These are phyloP conservation scores for Amanita rimosa DNA, from an alignment of 768 basidiomycete genomes.

Conservation along the genomic window DNA sequence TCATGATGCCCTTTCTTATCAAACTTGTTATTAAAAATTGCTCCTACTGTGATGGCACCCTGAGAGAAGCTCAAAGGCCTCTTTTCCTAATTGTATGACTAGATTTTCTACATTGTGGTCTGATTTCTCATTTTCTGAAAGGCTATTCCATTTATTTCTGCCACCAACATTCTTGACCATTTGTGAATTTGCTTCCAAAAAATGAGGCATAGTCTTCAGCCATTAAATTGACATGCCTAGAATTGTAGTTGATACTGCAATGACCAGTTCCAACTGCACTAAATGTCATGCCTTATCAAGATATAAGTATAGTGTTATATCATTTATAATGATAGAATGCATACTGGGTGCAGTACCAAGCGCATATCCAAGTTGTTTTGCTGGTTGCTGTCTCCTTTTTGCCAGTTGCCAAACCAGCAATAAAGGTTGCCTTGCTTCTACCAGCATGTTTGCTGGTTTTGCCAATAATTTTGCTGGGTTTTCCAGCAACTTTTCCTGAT, in stretches of 20 bases:
- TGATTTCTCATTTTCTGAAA: slow-evolving; percentile 13
- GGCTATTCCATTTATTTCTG: slow-evolving; percentile 12
- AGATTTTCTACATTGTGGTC: slow-evolving; percentile 10
- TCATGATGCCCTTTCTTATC: slow-evolving; percentile 22
- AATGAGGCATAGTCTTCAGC: slow-evolving; percentile 5
- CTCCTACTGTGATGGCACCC: slow-evolving; percentile 7
- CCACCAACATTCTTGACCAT: slow-evolving; percentile 17
- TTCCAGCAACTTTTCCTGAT: too few relatives aligned
- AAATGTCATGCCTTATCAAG: slow-evolving; percentile 3
- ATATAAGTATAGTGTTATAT: too few relatives aligned
- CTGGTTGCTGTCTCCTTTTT: too few relatives aligned
- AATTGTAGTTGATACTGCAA: slow-evolving; percentile 6
- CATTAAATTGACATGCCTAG: slow-evolving; percentile 6
- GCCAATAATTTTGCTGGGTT: too few relatives aligned
- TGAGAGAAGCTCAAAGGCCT: slow-evolving; percentile 13
- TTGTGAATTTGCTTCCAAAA: slow-evolving; percentile 10
- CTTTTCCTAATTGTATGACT: slow-evolving; percentile 12
- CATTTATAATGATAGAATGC: too few relatives aligned
- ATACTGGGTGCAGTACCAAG: too few relatives aligned
- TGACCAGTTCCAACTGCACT: slow-evolving; percentile 8
- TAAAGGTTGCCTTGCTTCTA: too few relatives aligned
- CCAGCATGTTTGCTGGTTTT: too few relatives aligned
- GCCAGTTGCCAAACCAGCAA: too few relatives aligned
- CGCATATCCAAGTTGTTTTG: too few relatives aligned
- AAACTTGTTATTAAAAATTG: slow-evolving; percentile 19